Conservation (phyloP, 176 grass and related monocot species). For the Carex littledalei region DNA sequence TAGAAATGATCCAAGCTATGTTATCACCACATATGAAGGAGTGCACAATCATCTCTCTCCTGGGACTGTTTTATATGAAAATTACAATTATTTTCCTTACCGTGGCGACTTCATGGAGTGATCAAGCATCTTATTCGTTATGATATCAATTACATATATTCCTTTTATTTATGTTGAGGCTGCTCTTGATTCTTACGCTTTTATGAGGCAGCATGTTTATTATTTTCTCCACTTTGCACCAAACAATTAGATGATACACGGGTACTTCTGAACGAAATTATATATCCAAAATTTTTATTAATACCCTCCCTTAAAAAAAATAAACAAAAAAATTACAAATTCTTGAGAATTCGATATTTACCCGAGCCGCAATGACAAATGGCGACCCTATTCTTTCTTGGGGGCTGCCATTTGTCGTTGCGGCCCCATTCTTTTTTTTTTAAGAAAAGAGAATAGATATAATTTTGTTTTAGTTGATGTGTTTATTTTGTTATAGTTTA, state of each 20-base stretch:
- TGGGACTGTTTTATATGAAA: neutral
- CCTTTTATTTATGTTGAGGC: neutral
- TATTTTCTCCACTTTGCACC: neutral
- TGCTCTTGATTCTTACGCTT: neutral
- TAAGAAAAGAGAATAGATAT: too few relatives aligned
- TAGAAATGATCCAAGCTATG: constrained; percentile 48
- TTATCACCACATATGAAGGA: constrained; percentile 90
- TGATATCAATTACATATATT: neutral
- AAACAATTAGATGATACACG: neutral
- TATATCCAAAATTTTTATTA: too few relatives aligned
- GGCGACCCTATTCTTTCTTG: too few relatives aligned
- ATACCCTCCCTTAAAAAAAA: too few relatives aligned
- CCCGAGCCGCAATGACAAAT: too few relatives aligned
- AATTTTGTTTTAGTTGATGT: too few relatives aligned
- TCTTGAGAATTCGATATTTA: too few relatives aligned
- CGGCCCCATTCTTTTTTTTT: too few relatives aligned
- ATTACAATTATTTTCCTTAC: neutral
- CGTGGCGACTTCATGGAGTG: neutral
- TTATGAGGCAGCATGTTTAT: neutral
- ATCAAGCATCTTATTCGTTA: neutral
- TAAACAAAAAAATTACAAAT: too few relatives aligned
- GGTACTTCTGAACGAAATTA: too few relatives aligned
- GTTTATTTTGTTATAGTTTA: too few relatives aligned
- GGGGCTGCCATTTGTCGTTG: too few relatives aligned
- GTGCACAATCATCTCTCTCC: constrained; percentile 73